A percentile compares a stretch with the other conserved stretches of the same genome.
Conservation (phyloP, 1,139 yeast species). For the Pichiaceae sp. region DNA sequence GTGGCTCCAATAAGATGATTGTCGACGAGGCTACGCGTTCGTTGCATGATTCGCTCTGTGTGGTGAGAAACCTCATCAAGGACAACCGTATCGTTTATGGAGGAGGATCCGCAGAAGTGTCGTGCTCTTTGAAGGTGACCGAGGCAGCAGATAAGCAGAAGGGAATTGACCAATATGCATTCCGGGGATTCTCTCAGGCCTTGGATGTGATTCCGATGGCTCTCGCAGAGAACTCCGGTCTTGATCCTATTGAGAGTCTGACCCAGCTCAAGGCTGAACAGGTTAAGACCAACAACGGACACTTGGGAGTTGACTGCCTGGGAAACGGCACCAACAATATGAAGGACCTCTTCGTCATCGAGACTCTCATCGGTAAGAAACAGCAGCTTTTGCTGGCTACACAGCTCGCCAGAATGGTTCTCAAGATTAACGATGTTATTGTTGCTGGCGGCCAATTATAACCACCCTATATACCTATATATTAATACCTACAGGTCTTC, state of each 20-base stretch:
- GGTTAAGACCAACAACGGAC: constrained; percentile 58
- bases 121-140: constrained; percentile 86
- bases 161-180: constrained; percentile 96
- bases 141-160: constrained; percentile 88
- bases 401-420: constrained; percentile 93
- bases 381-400: constrained; percentile 94
- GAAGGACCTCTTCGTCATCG: constrained; percentile 91
- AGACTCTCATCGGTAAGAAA: constrained; percentile 93
- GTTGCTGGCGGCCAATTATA: constrained; percentile 34
- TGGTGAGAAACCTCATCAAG: constrained; percentile 87
- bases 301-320: constrained; percentile 89
- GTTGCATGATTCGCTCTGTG: constrained; percentile 92
- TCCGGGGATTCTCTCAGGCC: constrained; percentile 90
- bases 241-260: constrained; percentile 86
- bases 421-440: constrained; percentile 93
- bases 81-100: constrained; percentile 95
- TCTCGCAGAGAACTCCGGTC: constrained; percentile 92
- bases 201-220: constrained; percentile 91
- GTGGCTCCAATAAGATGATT: constrained; percentile 97
- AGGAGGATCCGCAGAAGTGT: constrained; percentile 96
- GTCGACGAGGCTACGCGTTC: constrained; percentile 97
- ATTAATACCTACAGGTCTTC: constrained; percentile 5
- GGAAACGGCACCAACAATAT: constrained; percentile 83
- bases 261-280: constrained; percentile 81
- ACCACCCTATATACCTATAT: constrained; percentile 3